These are phyloP conservation scores for Erodium moschatum DNA, from an alignment of 441 rosid genomes.

Conservation along the genomic window DNA sequence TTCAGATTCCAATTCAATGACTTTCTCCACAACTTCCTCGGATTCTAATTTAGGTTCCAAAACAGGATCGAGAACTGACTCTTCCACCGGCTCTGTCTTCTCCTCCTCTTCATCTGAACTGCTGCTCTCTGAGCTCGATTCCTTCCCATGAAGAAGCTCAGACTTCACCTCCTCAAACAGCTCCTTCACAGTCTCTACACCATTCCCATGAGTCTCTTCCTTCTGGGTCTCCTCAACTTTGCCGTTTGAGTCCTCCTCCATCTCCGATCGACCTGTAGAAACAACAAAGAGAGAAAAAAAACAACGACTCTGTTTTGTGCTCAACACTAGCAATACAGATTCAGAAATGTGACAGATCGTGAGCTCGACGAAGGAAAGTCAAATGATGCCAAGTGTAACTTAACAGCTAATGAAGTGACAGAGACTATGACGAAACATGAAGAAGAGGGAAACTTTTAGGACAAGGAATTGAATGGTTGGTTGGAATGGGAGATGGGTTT, in stretches of 20 bases:
- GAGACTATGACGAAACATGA: slow-evolving; percentile 4
- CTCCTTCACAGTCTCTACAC: slow-evolving; percentile 18
- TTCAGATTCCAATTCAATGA: slow-evolving; percentile 11
- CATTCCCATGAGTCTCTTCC: slow-evolving; percentile 17
- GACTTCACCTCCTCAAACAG: slow-evolving; percentile 10
- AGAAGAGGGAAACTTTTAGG: background rate
- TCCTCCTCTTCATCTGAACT: slow-evolving; percentile 21
- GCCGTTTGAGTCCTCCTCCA: slow-evolving; percentile 37
- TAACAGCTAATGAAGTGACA: background rate
- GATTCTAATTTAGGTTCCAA: slow-evolving; percentile 11
- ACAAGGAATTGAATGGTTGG: slow-evolving; percentile 7
- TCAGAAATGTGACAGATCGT: background rate
- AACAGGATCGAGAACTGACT: slow-evolving; percentile 20
- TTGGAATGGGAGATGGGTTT: slow-evolving; percentile 2
- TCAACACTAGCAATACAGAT: background rate
- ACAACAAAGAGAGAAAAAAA: background rate
- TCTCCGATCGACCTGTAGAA: slow-evolving; percentile 3
- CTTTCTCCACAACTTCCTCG: background rate
- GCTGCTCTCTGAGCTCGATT: slow-evolving; percentile 15
- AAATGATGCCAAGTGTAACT: background rate
- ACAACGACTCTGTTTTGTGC: too few relatives aligned
- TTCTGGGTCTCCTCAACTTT: slow-evolving; percentile 23
- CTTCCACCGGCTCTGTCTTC: slow-evolving; percentile 12
- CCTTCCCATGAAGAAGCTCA: slow-evolving; percentile 18
- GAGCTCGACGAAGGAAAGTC: background rate